phyloP scores from a whole-genome alignment of 495 filamentous ascomycete species.

The Penicillium simplicissimum region DNA sequence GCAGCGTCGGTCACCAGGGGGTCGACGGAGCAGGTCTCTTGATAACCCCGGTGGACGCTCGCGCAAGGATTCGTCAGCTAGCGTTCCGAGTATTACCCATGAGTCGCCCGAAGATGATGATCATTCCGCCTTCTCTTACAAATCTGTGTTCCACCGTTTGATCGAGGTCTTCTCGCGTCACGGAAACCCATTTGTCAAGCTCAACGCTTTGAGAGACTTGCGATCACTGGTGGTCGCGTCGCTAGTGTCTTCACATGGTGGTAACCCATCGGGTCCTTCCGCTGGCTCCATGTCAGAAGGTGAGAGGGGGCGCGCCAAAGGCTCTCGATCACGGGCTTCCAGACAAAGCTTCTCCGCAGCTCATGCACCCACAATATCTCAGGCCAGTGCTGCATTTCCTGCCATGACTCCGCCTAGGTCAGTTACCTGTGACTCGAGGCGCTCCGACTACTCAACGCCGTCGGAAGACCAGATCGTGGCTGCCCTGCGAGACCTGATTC shows the following conservation, averaged over 20 bases:
- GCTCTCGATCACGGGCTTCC: constrained; percentile 15
- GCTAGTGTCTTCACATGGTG: constrained; percentile 54
- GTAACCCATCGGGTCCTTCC: constrained; percentile 24
- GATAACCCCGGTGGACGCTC: constrained; percentile 11
- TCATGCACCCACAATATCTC: constrained; percentile 14
- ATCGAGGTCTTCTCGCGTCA: constrained; percentile 87
- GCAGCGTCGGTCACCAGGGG: constrained; percentile 25
- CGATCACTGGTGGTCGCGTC: constrained; percentile 79
- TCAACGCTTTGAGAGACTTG: constrained; percentile 80
- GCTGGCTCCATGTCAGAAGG: not conserved
- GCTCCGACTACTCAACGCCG: constrained; percentile 41
- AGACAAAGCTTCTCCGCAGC: constrained; percentile 43
- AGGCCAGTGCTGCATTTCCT: constrained; percentile 22
- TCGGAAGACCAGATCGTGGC: constrained; percentile 67
- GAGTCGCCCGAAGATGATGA: constrained; percentile 13
- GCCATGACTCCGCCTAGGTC: constrained; percentile 37
- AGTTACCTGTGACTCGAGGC: constrained; percentile 39
- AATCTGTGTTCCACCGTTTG: constrained; percentile 73
- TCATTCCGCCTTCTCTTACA: constrained; percentile 61
- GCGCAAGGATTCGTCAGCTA: constrained; percentile 1
- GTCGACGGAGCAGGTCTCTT: constrained; percentile 41
- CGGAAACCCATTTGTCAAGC: constrained; percentile 83
- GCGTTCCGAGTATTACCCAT: not conserved
- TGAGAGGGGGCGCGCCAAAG: constrained; percentile 3
- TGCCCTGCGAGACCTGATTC: constrained; percentile 76